phyloP scores from a whole-genome alignment of 768 basidiomycete species.

The Holtermanniella nyarrowii region DNA sequence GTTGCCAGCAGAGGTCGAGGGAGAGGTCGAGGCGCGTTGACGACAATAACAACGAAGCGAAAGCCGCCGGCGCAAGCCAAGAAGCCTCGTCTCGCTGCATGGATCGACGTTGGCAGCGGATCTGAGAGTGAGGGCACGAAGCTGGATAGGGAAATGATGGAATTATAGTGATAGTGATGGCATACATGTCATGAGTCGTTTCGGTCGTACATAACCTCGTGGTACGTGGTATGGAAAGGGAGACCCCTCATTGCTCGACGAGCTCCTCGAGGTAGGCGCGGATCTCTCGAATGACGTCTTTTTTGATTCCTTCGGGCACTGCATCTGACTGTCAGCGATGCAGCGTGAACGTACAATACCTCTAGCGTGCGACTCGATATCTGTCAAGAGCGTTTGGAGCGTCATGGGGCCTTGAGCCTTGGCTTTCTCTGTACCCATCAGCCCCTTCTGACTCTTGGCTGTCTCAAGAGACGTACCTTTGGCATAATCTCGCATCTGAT shows the following conservation, averaged over 20 bases:
- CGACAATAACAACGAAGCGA: no score
- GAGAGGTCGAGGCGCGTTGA: neutral
- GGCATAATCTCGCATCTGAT: neutral
- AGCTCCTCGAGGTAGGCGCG: neutral
- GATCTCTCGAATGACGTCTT: neutral
- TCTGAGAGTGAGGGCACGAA: conserved; percentile 1
- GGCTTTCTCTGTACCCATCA: neutral
- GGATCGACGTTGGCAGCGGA: conserved; percentile 1
- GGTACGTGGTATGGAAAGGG: neutral
- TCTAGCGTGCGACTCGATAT: neutral
- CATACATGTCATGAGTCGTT: no score
- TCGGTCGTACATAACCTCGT: neutral
- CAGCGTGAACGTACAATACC: no score
- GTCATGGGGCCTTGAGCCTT: neutral
- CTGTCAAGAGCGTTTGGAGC: neutral
- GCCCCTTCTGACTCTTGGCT: neutral
- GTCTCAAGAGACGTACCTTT: neutral
- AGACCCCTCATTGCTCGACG: neutral
- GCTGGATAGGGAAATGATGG: conserved; percentile 9
- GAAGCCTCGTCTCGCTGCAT: neutral
- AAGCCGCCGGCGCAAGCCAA: no score
- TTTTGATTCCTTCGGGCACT: neutral
- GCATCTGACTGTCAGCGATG: no score
- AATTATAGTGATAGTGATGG: conserved; percentile 7
- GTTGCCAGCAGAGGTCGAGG: neutral